Evolutionary conservation across 2,329 filamentous ascomycete genomes (phyloP).

Genomic region (Boeremia exigua): DNA sequence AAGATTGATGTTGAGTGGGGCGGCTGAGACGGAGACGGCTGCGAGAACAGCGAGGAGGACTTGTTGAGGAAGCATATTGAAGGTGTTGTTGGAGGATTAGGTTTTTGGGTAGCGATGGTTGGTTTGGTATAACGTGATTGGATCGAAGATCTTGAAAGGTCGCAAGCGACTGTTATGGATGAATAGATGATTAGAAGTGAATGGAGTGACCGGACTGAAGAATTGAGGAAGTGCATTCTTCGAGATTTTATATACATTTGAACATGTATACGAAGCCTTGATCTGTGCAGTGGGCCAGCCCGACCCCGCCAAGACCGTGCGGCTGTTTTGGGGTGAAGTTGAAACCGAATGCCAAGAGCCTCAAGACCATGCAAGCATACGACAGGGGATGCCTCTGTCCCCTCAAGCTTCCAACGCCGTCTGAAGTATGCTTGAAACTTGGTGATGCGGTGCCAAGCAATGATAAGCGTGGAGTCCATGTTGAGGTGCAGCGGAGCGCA

Average conservation of each 20-base stretch:
- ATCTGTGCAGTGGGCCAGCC: slow-evolving; percentile 17
- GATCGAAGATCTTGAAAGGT: slow-evolving; percentile 28
- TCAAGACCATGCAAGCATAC: slow-evolving; percentile 38
- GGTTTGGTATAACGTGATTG: slow-evolving; percentile 22
- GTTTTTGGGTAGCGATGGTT: slow-evolving; percentile 10
- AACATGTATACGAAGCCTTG: slow-evolving; percentile 14
- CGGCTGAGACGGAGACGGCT: slow-evolving; percentile 42
- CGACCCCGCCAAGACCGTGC: slow-evolving; percentile 40
- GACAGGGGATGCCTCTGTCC: slow-evolving; percentile 21
- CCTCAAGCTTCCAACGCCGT: slow-evolving; percentile 35
- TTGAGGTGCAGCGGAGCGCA: slow-evolving; percentile 18
- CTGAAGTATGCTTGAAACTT: slow-evolving; percentile 45
- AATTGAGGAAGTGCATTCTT: slow-evolving; percentile 34
- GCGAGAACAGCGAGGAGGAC: slow-evolving; percentile 45
- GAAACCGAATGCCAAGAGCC: slow-evolving; percentile 48
- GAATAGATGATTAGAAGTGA: slow-evolving; percentile 41
- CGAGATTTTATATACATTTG: slow-evolving; percentile 36
- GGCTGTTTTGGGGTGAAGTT: slow-evolving; percentile 41
- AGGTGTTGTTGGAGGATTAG: slow-evolving; percentile 6
- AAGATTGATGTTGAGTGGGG: slow-evolving; percentile 61
- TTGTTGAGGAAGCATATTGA: slow-evolving; percentile 49
- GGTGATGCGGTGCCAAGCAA: slow-evolving; percentile 42
- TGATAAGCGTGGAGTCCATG: slow-evolving; percentile 26
- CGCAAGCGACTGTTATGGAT: slow-evolving; percentile 41
- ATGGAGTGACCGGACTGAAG: slow-evolving; percentile 49